These are phyloP conservation scores for Amylocystis lapponica DNA, from an alignment of 768 basidiomycete genomes.

Conservation along the genomic window DNA sequence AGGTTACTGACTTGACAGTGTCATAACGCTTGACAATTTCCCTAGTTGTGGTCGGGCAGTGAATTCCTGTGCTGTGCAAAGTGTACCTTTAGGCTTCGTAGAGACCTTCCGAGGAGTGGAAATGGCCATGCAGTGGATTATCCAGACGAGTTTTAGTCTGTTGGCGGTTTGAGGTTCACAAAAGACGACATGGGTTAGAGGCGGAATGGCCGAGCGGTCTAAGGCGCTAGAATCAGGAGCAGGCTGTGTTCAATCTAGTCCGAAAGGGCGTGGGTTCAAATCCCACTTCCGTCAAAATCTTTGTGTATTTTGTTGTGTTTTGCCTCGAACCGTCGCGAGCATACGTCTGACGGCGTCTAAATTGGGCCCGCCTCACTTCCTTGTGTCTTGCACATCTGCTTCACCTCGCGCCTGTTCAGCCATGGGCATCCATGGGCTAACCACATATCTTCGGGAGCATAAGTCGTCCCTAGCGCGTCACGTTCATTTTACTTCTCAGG, in stretches of 20 bases:
- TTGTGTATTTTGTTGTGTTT: neutral
- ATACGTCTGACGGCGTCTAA: neutral
- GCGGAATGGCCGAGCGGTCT: constrained; percentile 11
- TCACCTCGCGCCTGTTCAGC: neutral
- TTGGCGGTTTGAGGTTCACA: too few relatives aligned
- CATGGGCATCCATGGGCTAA: constrained; percentile 51
- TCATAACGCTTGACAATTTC: too few relatives aligned
- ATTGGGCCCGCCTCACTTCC: neutral
- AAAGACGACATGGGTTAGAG: too few relatives aligned
- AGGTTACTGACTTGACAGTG: too few relatives aligned
- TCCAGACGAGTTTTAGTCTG: too few relatives aligned
- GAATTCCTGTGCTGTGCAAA: too few relatives aligned
- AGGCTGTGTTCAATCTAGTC: neutral
- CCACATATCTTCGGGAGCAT: constrained; percentile 46
- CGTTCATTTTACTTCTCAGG: constrained; percentile 24
- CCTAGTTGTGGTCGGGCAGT: too few relatives aligned
- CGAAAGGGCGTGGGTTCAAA: constrained; percentile 9
- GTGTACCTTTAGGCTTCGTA: too few relatives aligned
- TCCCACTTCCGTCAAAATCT: constrained; percentile 2
- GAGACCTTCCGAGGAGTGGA: too few relatives aligned
- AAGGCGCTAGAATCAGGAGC: constrained; percentile 11
- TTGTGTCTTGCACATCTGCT: neutral
- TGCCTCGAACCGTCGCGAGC: neutral
- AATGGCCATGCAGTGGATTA: too few relatives aligned
- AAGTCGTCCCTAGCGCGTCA: constrained; percentile 33